Percentiles rank a stretch among this genome's conserved stretches.
Evolutionary conservation across 139 green algal genomes (phyloP).

Genomic region (Coelastrella sp.): DNA sequence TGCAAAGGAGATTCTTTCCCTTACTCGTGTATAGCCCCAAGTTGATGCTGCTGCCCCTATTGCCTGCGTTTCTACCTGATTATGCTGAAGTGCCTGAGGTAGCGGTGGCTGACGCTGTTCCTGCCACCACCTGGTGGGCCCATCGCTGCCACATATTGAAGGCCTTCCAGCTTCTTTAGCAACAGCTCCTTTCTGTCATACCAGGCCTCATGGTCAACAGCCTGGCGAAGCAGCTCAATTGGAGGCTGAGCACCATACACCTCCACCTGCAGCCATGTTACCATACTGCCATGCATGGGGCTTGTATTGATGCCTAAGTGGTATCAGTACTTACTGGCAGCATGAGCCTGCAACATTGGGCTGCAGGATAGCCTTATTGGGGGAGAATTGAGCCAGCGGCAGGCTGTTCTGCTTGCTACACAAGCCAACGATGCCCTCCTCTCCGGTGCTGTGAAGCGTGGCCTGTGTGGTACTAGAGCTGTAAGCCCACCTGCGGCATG

Average conservation of each 20-base stretch:
- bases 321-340: not conserved
- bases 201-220: constrained; percentile 76
- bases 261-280: constrained; percentile 63
- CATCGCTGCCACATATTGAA: constrained; percentile 82
- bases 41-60: constrained; percentile 45
- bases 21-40: too few relatives aligned
- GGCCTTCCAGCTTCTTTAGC: constrained; percentile 83
- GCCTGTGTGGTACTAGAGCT: constrained; percentile 74
- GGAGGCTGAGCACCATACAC: constrained; percentile 82
- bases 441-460: constrained; percentile 53
- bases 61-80: constrained; percentile 49
- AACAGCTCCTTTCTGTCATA: constrained; percentile 86
- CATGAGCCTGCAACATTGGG: not conserved
- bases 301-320: not conserved
- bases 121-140: constrained; percentile 78
- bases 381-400: too few relatives aligned
- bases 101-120: constrained; percentile 76
- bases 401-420: too few relatives aligned
- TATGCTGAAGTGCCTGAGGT: constrained; percentile 80
- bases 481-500: constrained; percentile 82
- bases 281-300: too few relatives aligned
- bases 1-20: too few relatives aligned
- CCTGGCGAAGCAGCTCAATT: constrained; percentile 85
- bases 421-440: too few relatives aligned
- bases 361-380: not conserved